Evolutionary conservation across 2,329 filamentous ascomycete species (phyloP), one percentile per base, ranked within the genome.

Genomic region (Colletotrichum lentis): DNA sequence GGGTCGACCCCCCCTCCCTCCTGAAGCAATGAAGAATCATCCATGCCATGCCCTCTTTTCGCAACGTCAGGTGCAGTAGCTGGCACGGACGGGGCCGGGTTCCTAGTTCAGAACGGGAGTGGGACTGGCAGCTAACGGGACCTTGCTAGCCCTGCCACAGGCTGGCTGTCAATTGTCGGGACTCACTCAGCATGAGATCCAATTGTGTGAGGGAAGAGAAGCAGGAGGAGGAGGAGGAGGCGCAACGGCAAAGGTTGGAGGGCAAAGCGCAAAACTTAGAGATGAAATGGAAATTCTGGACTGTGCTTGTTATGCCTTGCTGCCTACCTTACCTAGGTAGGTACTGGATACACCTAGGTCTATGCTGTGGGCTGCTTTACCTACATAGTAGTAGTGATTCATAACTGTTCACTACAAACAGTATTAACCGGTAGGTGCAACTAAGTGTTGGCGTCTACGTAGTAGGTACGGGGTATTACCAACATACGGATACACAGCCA

Each of bases 61-160:
- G 41, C n/a, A 49, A 57, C 49, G 63, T 62, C 50, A 49, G 63
- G 63, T 65, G 63, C 49, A 62, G 63, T 41, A 54, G 63, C 57
- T 62, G 35, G 63, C 63, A 62, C 63, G 49, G 57, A 62, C 63
- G 43, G 39, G 49, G 41, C 18, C 41, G 41, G 41, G n/a, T 44
- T 44, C n/a, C 41, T 18, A 18, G 7, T 6, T 8, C 41, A 44
- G 41, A 44, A 31, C 8, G 37, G 52, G 43, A 44, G n/a, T 44
- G 35, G 35, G 31, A 20, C 56, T 62, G 56, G 27, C 41, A 61
- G 56, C 22, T 31, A 49, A 54, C 47, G 41, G 18, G 56, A 47
- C 49, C 56, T 55, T 54, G 43, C 56, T 55, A 47, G 43, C 31
- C 22, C 46, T 49, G 35, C 11, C 24, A 6, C 39, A 18, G 10